These are phyloP conservation scores for Nothophytophthora sp. DNA, from an alignment of 352 stramenopile genomes.

Conservation along the genomic window DNA sequence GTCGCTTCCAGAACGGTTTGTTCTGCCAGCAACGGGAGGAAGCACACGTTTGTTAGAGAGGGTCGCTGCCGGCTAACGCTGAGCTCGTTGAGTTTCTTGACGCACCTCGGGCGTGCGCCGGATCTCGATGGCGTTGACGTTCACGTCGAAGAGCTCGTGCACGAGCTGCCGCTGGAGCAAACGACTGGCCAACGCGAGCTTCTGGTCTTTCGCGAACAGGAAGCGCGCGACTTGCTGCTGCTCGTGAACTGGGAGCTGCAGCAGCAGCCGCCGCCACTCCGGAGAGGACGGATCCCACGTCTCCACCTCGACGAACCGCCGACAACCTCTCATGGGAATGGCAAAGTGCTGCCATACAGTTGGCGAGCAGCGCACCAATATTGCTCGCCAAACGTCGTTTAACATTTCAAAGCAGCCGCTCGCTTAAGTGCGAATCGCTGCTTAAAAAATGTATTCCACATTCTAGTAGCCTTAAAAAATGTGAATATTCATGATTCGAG, in stretches of 20 bases:
- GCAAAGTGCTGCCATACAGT: too few species aligned
- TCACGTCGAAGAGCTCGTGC: slow-evolving; percentile 31
- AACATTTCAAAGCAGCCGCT: too few species aligned
- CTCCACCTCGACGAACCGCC: slow-evolving; percentile 46
- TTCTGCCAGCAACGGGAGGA: slow-evolving; percentile 25
- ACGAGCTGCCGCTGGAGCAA: slow-evolving; percentile 61
- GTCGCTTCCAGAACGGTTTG: slow-evolving; percentile 63
- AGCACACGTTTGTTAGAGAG: neutral
- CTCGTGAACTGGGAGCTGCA: slow-evolving; percentile 37
- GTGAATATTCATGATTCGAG: too few species aligned
- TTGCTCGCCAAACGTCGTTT: too few species aligned
- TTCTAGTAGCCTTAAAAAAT: too few species aligned
- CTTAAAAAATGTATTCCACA: too few species aligned
- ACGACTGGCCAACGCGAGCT: slow-evolving; percentile 64
- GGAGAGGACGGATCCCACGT: slow-evolving; percentile 35
- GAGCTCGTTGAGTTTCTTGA: too few species aligned
- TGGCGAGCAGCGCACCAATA: too few species aligned
- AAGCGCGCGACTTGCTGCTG: slow-evolving; percentile 55
- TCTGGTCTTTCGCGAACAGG: slow-evolving; percentile 69
- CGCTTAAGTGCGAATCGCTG: too few species aligned
- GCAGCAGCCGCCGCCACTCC: slow-evolving; percentile 37
- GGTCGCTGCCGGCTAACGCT: too few species aligned
- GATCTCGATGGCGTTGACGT: slow-evolving; percentile 45
- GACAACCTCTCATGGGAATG: neutral
- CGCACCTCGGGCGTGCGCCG: slow-evolving; percentile 55